Base-by-base conservation (phyloP, 176 grass and related monocot genomes). In the Oryza longistaminata region DNA sequence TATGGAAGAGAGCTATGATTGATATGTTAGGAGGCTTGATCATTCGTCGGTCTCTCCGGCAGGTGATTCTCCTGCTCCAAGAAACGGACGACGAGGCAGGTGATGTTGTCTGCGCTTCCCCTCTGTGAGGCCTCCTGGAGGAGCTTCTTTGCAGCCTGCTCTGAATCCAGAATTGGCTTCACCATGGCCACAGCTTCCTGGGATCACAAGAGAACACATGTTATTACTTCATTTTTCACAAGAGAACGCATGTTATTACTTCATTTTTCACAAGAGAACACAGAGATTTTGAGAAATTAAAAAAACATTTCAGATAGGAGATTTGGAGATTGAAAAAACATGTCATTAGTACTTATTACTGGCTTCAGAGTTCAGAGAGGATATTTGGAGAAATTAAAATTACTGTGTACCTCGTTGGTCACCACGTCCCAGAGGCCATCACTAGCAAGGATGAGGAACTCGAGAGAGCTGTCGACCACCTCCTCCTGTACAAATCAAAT, bases 351-450 rank as follows among this genome's bases (percentile, higher is more conserved):
- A 40, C 7, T 40, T 40, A 40, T 43, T 43, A 43, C 2, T 10
- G 42, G 42, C 42, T 43, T 43, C 27, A 27, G 27, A 27, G n/a
- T n/a, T n/a, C n/a, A 43, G 2, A 43, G 42, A 43, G 42, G 42
- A 10, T 9, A 43, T 43, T 43, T 43, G 7, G 42, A 40, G 39
- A 40, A 40, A 40, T 0, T 61, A 9, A 8, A 61, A 22, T 9
- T 6, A n/a, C 15, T 40, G 14, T 9, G 31, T 83, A 94, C 94
- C 86, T 97, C 90, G 29, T 97, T 94, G 43, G 90, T 85, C 9
- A 97, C 95, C 52, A 94, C 90, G 66, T 97, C 95, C 95, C 95
- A 97, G 4, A 97, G 86, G 6, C 95, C 95, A 58, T 97, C 95
- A 25, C 95, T 97, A 0, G 92, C 95, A 27, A 97, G 95, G 81